phyloP scores from a whole-genome alignment of 257 asterid species.

The Solanum clarkiae region DNA sequence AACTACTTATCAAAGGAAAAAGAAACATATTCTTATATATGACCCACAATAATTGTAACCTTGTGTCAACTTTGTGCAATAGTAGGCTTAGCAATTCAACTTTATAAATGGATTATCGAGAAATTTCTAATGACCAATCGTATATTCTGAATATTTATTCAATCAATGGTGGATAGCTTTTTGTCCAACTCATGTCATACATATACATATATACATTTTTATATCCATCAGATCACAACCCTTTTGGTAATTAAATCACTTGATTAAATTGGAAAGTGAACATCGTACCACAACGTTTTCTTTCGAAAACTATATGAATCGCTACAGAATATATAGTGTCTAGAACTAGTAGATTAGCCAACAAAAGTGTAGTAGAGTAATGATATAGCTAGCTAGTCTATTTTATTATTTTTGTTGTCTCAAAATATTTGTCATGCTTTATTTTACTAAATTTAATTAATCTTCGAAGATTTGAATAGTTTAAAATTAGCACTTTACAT shows the following conservation, averaged over 20 bases:
- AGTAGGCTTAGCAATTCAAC: not conserved
- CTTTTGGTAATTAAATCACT: not conserved
- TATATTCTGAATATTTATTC: not conserved
- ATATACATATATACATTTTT: not conserved
- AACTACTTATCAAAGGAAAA: not conserved
- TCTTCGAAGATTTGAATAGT: too few relatives aligned
- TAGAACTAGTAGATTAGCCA: too few relatives aligned
- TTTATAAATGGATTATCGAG: not conserved
- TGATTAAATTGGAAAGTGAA: too few relatives aligned
- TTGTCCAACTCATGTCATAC: not conserved
- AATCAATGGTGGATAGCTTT: not conserved
- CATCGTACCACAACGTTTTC: too few relatives aligned
- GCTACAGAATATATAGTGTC: too few relatives aligned
- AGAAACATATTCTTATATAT: not conserved
- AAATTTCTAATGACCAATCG: not conserved
- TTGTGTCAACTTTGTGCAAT: not conserved
- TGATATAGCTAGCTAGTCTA: too few relatives aligned
- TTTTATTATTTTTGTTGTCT: too few relatives aligned
- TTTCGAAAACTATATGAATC: too few relatives aligned
- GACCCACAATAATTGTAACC: not conserved
- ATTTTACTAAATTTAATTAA: too few relatives aligned
- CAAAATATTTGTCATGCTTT: too few relatives aligned
- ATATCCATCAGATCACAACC: not conserved
- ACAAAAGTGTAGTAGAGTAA: too few relatives aligned
- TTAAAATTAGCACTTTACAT: too few relatives aligned